Evolutionary conservation across 805 yeast genomes (phyloP).

Genomic region (Cyberlindnera xishuangbannaensis): DNA sequence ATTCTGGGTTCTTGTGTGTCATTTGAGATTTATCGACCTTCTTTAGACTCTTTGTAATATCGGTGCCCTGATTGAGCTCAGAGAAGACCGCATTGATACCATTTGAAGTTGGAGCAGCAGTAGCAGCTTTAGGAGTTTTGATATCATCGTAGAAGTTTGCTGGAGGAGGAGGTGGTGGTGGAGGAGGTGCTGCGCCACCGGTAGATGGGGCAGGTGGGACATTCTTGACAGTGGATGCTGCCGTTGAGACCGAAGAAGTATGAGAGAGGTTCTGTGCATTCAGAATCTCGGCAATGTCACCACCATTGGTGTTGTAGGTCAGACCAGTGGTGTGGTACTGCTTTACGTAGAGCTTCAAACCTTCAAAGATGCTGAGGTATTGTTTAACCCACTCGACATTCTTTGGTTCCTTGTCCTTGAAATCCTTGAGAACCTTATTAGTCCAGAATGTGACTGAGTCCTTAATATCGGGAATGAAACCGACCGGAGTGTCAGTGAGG

Average conservation of each 20-base stretch:
- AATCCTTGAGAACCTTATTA: conserved; percentile 82
- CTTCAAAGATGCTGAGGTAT: conserved; percentile 60
- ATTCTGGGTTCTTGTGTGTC: conserved; percentile 87
- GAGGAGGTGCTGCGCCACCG: conserved; percentile 78
- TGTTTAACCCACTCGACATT: conserved; percentile 79
- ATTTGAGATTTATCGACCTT: conserved; percentile 91
- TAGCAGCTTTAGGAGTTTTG: conserved; percentile 18
- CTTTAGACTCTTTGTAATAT: conserved; percentile 77
- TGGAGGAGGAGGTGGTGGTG: conserved; percentile 97
- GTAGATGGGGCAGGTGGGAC: conserved; percentile 86
- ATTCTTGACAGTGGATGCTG: conserved; percentile 32
- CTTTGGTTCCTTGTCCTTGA: conserved; percentile 59
- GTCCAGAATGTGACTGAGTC: conserved; percentile 95
- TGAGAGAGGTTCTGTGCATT: conserved; percentile 22
- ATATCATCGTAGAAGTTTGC: conserved; percentile 53
- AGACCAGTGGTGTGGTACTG: conserved; percentile 82
- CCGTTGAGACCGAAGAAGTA: conserved; percentile 30
- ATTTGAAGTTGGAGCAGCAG: conserved; percentile 24
- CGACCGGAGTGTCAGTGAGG: conserved; percentile 66
- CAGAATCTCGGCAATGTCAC: conserved; percentile 47
- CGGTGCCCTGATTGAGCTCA: conserved; percentile 82
- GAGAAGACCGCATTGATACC: conserved; percentile 89
- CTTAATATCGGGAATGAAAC: conserved; percentile 72
- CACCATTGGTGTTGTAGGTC: conserved; percentile 65
- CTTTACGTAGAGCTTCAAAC: conserved; percentile 66